Conservation (phyloP, 768 basidiomycete species). For the Naganishia onofrii region DNA sequence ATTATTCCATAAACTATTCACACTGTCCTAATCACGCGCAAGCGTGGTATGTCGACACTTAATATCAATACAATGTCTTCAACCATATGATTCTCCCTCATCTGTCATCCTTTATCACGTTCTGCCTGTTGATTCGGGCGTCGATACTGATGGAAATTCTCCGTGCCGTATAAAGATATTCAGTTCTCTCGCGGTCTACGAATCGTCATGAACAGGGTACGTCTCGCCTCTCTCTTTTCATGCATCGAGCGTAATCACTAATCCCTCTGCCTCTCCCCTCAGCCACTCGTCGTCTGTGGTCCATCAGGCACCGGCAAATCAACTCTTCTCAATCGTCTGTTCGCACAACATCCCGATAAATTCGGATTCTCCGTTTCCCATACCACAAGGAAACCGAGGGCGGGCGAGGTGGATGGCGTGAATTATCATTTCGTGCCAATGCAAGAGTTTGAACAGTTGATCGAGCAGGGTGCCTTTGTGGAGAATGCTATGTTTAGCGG, state of each 20-base stretch:
- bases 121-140: background rate
- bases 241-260: background rate
- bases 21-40: conserved; percentile 22
- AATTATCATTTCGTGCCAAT: conserved; percentile 81
- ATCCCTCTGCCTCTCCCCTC: background rate
- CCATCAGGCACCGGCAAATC: conserved; percentile 94
- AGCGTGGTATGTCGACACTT: conserved; percentile 21
- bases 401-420: conserved; percentile 75
- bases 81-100: conserved; percentile 25
- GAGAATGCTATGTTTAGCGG: conserved; percentile 91
- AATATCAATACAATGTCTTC: conserved; percentile 33
- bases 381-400: conserved; percentile 80
- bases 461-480: conserved; percentile 73
- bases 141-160: background rate
- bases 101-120: background rate
- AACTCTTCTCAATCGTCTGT: conserved; percentile 77
- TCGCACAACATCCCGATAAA: conserved; percentile 72
- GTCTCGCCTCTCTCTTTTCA: background rate
- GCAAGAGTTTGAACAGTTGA: conserved; percentile 69
- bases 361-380: conserved; percentile 96
- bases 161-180: conserved; percentile 1
- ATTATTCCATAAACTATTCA: conserved; percentile 24
- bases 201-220: conserved; percentile 24
- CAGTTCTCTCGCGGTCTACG: background rate
- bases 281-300: conserved; percentile 82